Base-by-base conservation (phyloP, 163 green algal species). In the Chlorella variabilis region DNA sequence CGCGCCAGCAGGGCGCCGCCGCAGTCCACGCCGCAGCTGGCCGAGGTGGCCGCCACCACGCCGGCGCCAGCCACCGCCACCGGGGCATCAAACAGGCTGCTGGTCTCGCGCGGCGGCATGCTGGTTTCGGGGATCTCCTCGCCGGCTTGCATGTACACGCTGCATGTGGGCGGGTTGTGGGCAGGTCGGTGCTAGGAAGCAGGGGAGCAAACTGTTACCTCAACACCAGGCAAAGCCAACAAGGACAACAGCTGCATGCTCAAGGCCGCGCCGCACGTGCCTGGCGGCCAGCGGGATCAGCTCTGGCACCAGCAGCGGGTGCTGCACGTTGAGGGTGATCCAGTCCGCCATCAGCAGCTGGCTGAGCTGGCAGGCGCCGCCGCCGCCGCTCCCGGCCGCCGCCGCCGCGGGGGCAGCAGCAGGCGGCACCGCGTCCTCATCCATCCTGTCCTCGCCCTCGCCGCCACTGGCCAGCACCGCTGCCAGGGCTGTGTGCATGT, bases 271-370 rank as follows among this genome's bases (percentile, higher is more conserved):
- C 18, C 41, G 4, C 27, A 25, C 77, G 42, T 58, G 38, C 63
- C 77, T 83, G 70, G 49, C 58, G 18, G 80, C 80, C 65, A 85
- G 48, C 34, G 34, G 7, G 1, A 71, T 11, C 80, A 85, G 65
- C 23, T 80, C 80, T 18, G 29, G 71, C 38, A 77, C 23, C 38
- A 81, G 68, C 36, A 54, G 38, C 4, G 71, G 62, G 71, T 85
- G 29, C 41, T n/a, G 59, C 39, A 78, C 71, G 33, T 81, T 81
- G 27, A 77, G 33, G 7, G 59, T 67, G 39, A 85, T 56, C 71
- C 80, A 85, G 61, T 85, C 80, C 1, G 80, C 80, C 71, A 74
- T 75, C 49, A 85, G 71, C 80, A 85, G 66, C 38, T 63, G 54
- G 71, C 71, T 79, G 27, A 76, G 70, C 71, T 2, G 58, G 54